These are phyloP conservation scores for Gymnopus androsaceus DNA, from an alignment of 1,284 basidiomycete species.

Conservation along the genomic window DNA sequence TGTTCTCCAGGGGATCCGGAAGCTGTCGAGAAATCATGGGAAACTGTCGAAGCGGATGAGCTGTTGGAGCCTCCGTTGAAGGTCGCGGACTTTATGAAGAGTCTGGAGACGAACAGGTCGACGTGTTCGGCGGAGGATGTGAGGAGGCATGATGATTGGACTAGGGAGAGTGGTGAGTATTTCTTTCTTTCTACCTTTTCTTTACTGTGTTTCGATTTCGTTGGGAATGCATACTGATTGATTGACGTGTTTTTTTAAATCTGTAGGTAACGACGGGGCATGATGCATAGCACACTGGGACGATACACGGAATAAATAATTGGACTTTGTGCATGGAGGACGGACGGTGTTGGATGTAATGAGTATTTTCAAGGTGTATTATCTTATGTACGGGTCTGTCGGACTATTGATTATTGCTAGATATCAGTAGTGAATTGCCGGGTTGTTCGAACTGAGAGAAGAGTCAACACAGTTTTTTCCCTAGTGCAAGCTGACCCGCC, in stretches of 20 bases:
- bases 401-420: too few species aligned
- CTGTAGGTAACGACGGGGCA: constrained; percentile 1
- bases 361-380: too few species aligned
- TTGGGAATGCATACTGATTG: neutral
- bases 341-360: too few species aligned
- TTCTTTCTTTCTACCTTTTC: neutral
- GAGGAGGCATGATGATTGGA: constrained; percentile 90
- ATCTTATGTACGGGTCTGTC: too few species aligned
- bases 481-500: too few species aligned
- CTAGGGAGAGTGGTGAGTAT: constrained; percentile 71
- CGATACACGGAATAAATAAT: too few species aligned
- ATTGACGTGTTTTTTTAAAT: neutral
- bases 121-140: constrained; percentile 93
- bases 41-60: constrained; percentile 89
- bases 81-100: constrained; percentile 84
- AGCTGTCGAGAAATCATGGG: constrained; percentile 91
- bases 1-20: constrained; percentile 92
- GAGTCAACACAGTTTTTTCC: too few species aligned
- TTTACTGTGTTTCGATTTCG: too few species aligned
- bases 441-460: too few species aligned
- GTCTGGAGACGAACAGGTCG: constrained; percentile 80
- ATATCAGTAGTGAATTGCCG: too few species aligned
- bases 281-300: neutral
- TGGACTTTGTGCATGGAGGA: too few species aligned
- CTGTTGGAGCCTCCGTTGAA: constrained; percentile 83